Percentiles rank a stretch among this genome's conserved stretches.
These are phyloP conservation scores for Kodamaea kakaduensis DNA, from an alignment of 805 yeast species.

Conservation along the genomic window DNA sequence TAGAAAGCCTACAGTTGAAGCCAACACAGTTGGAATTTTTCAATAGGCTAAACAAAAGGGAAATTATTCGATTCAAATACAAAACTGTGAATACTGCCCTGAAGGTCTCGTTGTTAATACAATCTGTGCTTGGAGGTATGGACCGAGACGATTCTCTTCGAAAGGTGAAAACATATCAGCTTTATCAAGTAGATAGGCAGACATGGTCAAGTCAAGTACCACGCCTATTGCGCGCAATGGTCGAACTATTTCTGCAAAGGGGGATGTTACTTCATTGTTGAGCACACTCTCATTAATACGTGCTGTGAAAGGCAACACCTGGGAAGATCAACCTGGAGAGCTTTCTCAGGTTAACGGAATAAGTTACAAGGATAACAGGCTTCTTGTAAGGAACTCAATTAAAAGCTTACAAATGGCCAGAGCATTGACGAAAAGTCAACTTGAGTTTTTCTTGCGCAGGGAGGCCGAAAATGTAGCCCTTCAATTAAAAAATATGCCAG, in stretches of 20 bases:
- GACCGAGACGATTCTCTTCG: conserved; percentile 45
- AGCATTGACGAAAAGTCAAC: background rate
- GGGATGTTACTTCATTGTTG: conserved; percentile 40
- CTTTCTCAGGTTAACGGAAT: conserved; percentile 47
- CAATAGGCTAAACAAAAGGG: conserved; percentile 34
- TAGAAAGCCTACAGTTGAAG: conserved; percentile 36
- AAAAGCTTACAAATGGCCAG: background rate
- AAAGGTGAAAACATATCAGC: conserved; percentile 32
- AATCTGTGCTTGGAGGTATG: conserved; percentile 48
- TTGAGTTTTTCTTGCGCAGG: background rate
- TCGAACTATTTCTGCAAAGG: conserved; percentile 39
- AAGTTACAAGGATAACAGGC: conserved; percentile 39
- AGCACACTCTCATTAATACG: conserved; percentile 36
- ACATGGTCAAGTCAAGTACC: conserved; percentile 40
- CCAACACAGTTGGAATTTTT: conserved; percentile 43
- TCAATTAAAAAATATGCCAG: background rate
- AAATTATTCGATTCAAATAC: conserved; percentile 30
- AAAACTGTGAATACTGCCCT: conserved; percentile 28
- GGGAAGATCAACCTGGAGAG: conserved; percentile 47
- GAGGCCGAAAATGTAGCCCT: background rate
- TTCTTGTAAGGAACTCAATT: background rate
- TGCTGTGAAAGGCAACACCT: conserved; percentile 41
- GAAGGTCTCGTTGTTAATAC: conserved; percentile 42
- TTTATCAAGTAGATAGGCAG: conserved; percentile 43
- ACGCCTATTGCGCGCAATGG: conserved; percentile 41